Evolutionary conservation across 192 early-diverging fungal genomes (phyloP).

Genomic region (Coemansia aciculifera): DNA sequence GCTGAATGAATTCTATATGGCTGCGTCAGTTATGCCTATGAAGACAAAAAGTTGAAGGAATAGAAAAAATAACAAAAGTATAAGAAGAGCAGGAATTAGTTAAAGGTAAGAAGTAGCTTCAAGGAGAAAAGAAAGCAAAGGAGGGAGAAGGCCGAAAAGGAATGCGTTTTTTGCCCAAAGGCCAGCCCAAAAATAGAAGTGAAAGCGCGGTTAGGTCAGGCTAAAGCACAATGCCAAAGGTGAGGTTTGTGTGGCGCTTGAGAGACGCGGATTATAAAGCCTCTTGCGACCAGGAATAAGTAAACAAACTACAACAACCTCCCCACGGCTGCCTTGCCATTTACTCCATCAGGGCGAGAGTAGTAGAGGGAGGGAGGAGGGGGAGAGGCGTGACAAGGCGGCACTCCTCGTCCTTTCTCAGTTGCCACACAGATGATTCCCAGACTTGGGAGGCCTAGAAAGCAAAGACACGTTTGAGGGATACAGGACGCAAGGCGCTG

Average conservation of each 20-base stretch:
- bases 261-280: not conserved
- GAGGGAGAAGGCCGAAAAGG: not conserved
- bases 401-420: not conserved
- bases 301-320: not conserved
- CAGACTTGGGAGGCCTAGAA: not conserved
- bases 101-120: slow-evolving; percentile 4
- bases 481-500: not conserved
- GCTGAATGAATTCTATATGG: not conserved
- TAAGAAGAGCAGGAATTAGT: not conserved
- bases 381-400: slow-evolving; percentile 7
- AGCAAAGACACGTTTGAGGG: slow-evolving; percentile 2
- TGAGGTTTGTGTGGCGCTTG: not conserved
- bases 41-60: not conserved
- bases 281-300: not conserved
- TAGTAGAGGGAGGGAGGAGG: not conserved
- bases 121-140: slow-evolving; percentile 3
- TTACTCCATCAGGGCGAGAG: slow-evolving; percentile 5
- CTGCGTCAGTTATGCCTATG: not conserved
- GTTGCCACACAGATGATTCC: not conserved
- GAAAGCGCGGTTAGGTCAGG: not conserved
- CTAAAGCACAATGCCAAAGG: slow-evolving; percentile 4
- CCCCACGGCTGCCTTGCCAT: slow-evolving; percentile 3
- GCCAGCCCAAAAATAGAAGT: slow-evolving; percentile 1
- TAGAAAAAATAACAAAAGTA: not conserved
- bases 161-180: not conserved